Evolutionary conservation across 2,329 filamentous ascomycete species (phyloP), one percentile per base, ranked within the genome.

Genomic region (Paecilomyces fulvus): DNA sequence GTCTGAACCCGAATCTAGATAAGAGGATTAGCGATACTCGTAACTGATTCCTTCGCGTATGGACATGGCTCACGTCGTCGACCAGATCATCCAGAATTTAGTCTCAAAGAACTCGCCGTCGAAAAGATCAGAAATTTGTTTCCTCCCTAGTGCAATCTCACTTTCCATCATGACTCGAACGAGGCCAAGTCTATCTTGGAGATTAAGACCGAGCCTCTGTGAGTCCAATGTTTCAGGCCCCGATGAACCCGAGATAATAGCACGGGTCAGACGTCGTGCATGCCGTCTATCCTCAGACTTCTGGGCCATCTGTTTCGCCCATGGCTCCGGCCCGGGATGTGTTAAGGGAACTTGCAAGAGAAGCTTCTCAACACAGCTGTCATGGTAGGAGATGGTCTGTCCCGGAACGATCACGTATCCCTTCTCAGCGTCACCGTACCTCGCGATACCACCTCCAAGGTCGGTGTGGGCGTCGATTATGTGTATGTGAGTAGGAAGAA

Each of bases 331-430:
- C 17, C 37, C 37, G 1, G 49, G 30, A 8, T 59, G 28, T 3
- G 28, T 7, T 43, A 50, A 68, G 1, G 66, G 65, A 14, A 73
- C 65, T 11, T 69, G 62, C 3, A 63, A 61, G 54, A 72, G 67
- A 10, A 74, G 64, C 14, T 71, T 62, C 56, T 66, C 67, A 17
- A 72, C 60, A 53, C 71, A 73, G 48, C 64, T 63, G 43, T 68
- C 72, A 37, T 72, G 67, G 51, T 64, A 67, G 53, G 72, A 67
- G 54, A 72, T 68, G 54, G 68, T 65, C 43, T 68, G 64, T 17
- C 67, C 70, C 10, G 67, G 66, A 37, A 65, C 68, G 23, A 73
- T 66, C 51, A 71, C 61, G 51, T 72, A 74, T 3, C 70, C 70
- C 49, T 71, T 63, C 14, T 63, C 58, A 3, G 65, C 60, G 53